Evolutionary conservation across 495 filamentous ascomycete species (phyloP).

Genomic region (Annulohypoxylon nitens): DNA sequence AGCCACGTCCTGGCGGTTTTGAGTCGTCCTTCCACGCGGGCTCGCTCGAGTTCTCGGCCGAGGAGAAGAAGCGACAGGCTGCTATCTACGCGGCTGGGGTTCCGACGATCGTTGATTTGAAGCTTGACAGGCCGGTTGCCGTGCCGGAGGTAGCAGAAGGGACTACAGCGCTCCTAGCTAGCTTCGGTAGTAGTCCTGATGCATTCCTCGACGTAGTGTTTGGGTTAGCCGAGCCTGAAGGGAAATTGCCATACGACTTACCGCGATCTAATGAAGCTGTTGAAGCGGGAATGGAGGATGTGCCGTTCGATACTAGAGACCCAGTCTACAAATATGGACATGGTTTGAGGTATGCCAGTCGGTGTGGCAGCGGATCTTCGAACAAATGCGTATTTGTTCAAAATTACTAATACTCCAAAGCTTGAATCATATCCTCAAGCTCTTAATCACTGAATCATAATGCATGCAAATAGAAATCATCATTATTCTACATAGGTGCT

Average conservation of each 20-base stretch:
- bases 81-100: slow-evolving; percentile 45
- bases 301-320: slow-evolving; percentile 46
- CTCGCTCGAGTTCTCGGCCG: slow-evolving; percentile 52
- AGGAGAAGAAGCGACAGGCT: slow-evolving; percentile 50
- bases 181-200: slow-evolving; percentile 48
- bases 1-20: slow-evolving; percentile 51
- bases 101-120: slow-evolving; percentile 51
- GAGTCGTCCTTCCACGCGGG: slow-evolving; percentile 52
- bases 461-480: background rate
- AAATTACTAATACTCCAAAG: background rate
- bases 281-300: slow-evolving; percentile 34
- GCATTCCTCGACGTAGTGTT: slow-evolving; percentile 52
- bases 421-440: background rate
- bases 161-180: slow-evolving; percentile 47
- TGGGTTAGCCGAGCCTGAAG: slow-evolving; percentile 43
- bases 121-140: slow-evolving; percentile 50
- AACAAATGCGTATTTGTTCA: background rate
- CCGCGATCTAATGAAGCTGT: slow-evolving; percentile 40
- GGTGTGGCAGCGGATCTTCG: slow-evolving; percentile 1
- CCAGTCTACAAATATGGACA: slow-evolving; percentile 45
- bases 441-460: background rate
- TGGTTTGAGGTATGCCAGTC: slow-evolving; percentile 36
- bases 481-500: no score
- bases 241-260: slow-evolving; percentile 44
- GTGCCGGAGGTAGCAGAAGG: slow-evolving; percentile 50